Evolutionary conservation across 371 early-diverging fungal species (phyloP).

Genomic region (Capillidium heterosporum): DNA sequence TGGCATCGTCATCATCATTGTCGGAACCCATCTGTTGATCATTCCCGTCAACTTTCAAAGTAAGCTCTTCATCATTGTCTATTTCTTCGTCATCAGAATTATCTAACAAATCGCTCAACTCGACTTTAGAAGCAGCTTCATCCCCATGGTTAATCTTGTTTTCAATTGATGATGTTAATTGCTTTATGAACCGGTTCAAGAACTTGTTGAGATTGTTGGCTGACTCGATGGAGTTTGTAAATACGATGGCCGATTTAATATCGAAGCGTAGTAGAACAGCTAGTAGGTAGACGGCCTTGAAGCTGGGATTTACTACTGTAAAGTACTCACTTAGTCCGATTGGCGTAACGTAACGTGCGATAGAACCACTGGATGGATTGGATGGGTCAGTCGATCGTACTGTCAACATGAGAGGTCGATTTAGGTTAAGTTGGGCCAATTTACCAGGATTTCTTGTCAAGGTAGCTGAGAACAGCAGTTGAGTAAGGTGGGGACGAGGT

Average conservation of each 20-base stretch:
- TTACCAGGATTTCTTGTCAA: constrained; percentile 84
- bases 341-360: constrained; percentile 31
- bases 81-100: constrained; percentile 2
- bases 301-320: constrained; percentile 31
- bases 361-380: constrained; percentile 18
- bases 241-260: constrained; percentile 54
- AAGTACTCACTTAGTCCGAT: constrained; percentile 37
- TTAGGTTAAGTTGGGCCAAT: constrained; percentile 62
- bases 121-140: too few relatives aligned
- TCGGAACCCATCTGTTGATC: too few relatives aligned
- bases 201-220: constrained; percentile 58
- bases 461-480: constrained; percentile 86
- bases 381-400: constrained; percentile 23
- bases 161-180: too few relatives aligned
- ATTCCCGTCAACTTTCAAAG: background rate
- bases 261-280: constrained; percentile 47
- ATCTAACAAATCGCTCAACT: too few relatives aligned
- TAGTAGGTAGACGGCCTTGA: constrained; percentile 58
- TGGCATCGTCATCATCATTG: too few relatives aligned
- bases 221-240: constrained; percentile 75
- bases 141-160: too few relatives aligned
- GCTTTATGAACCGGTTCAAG: constrained; percentile 14
- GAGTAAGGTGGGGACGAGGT: constrained; percentile 30
- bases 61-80: background rate
- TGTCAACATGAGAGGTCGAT: constrained; percentile 51